Evolutionary conservation across 179 eudicot species (phyloP).

Genomic region (Corrigiola litoralis): DNA sequence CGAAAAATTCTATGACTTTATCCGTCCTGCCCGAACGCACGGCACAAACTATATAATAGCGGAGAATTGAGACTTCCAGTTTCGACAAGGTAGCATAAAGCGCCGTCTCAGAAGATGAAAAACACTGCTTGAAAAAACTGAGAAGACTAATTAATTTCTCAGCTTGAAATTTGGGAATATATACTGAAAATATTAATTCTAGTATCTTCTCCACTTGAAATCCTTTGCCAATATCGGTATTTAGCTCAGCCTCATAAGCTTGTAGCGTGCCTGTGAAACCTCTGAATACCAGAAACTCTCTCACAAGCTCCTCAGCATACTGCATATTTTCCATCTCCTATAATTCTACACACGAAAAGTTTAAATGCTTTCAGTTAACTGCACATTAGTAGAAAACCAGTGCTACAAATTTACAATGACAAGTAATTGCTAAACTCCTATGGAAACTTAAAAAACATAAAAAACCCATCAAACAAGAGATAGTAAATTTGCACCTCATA

Average conservation of each 20-base stretch:
- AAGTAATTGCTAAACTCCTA: too few species aligned
- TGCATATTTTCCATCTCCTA: constrained; percentile 71
- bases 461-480: too few species aligned
- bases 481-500: too few species aligned
- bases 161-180: constrained; percentile 70
- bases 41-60: constrained; percentile 74
- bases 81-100: constrained; percentile 48
- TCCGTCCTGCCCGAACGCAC: constrained; percentile 64
- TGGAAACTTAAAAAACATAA: too few species aligned
- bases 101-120: constrained; percentile 56
- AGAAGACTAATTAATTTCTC: constrained; percentile 63
- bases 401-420: too few species aligned
- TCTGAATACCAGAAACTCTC: constrained; percentile 86
- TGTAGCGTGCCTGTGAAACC: constrained; percentile 87
- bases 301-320: constrained; percentile 90
- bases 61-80: constrained; percentile 68
- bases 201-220: constrained; percentile 86
- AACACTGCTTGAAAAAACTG: constrained; percentile 63
- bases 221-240: constrained; percentile 75
- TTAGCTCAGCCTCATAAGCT: constrained; percentile 67
- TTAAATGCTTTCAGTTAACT: constrained; percentile 5
- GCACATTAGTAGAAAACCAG: not conserved
- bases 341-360: not conserved
- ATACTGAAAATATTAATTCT: constrained; percentile 71
- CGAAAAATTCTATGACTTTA: constrained; percentile 66